Base-by-base conservation (phyloP, 257 asterid species). In the Penstemon newberryi region DNA sequence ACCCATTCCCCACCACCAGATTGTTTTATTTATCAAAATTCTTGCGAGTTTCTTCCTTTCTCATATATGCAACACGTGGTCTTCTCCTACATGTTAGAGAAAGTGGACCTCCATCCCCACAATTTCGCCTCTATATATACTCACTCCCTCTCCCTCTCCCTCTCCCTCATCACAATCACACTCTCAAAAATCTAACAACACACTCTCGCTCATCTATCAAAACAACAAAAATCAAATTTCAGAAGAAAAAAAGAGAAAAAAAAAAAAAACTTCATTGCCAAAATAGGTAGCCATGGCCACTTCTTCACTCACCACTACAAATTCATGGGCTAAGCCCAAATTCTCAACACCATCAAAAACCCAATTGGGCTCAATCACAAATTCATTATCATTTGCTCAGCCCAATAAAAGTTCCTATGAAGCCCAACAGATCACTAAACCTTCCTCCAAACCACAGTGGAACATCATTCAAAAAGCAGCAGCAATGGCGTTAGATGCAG, bases 401-500 rank as follows among this genome's bases (percentile, higher is more conserved):
- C 56, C 79, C 64, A 74, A 44, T 41, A 1, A 65, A 8, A 41
- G 68, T 51, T 33, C 61, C 2, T 56, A 62, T 66, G 79, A 70
- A 72, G 58, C 77, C 37, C 68, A 58, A 3, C 65, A 70, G 11
- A 45, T 40, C 19, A 70, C 8, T 45, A 45, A 25, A 8, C 11
- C 39, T 73, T 38, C 7, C 2, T 11, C 84, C 0, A 60, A 67
- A 13, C 83, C 88, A 1, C 85, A 81, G 63, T 86, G 87, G 95
- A 90, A 93, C 73, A 19, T 90, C 42, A 64, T 93, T 5, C 99
- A 93, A 43, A 83, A 80, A 49, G 91, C 86, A 3, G 97, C 96
- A 0, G 84, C 99, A 72, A 82, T 80, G 87, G 96, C 96, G 4
- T 75, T 93, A 4, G 96, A 93, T 47, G 92, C 88, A 0, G 88